Evolutionary conservation across 192 early-diverging fungal species (phyloP), one percentile per base, ranked within the genome.

Genomic region (Entomortierella lignicola): DNA sequence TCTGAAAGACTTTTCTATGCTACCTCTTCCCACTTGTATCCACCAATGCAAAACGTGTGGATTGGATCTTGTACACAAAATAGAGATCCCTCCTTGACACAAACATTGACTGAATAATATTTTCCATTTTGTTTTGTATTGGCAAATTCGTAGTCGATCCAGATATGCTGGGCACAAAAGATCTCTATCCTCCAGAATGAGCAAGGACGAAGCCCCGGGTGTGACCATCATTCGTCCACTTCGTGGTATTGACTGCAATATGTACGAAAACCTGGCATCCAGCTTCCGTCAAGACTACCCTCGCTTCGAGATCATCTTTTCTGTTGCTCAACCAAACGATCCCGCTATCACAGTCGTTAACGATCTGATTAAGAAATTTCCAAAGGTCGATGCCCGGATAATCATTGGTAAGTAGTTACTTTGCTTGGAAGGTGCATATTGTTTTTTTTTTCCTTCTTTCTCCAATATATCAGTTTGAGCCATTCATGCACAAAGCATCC

Each of bases 181-280:
- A 37, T 84, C 79, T 1, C 29, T 53, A 37, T 86, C 86, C 1
- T 83, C 86, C 13, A 58, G 69, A 61, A 67, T 83, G 62, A 62
- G 81, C 23, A 60, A 69, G 23, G 54, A 71, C 32, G 53, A 86
- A 47, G 83, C 70, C 41, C 94, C 94, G 1, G 92, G 91, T 8
- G 97, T 99, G 21, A 90, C 98, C 1, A 94, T 99, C 63, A 87
- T 99, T 66, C 88, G 97, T 7, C 98, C 98, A 8, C 81, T 99
- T 4, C 98, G 98, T 71, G 98, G 98, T 23, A 66, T 97, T 23
- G 98, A 99, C 73, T 77, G 83, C 56, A 92, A 96, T 77, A 81
- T 98, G 80, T 77, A 83, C 21, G 90, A 89, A 27, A 98, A 96
- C 65, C 83, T 99, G 26, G 83, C 84, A 29, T 96, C 96, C 17